These are phyloP conservation scores for Pyricularia sp. DNA, from an alignment of 2,329 filamentous ascomycete genomes.

Conservation along the genomic window DNA sequence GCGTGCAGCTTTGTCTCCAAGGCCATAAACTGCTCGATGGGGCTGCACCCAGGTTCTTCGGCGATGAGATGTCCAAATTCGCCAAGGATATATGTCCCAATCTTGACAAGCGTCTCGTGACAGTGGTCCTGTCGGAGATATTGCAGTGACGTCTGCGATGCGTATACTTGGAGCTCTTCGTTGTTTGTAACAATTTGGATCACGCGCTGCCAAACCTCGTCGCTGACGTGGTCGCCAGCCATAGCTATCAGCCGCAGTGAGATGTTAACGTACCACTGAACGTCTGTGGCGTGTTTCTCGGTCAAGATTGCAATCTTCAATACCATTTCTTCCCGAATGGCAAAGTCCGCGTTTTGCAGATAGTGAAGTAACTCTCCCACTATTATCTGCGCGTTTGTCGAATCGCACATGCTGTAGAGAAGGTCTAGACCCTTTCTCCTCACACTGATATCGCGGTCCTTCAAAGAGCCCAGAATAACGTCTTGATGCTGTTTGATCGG, in stretches of 20 bases:
- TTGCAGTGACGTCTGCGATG: constrained; percentile 81
- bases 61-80: constrained; percentile 96
- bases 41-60: constrained; percentile 81
- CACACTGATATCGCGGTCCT: constrained; percentile 94
- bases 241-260: constrained; percentile 87
- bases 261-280: constrained; percentile 99
- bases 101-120: constrained; percentile 95
- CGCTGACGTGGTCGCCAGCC: constrained; percentile 95
- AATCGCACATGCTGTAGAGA: constrained; percentile 98
- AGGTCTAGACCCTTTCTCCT: constrained; percentile 89
- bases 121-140: constrained; percentile 89
- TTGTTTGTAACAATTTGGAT: constrained; percentile 99
- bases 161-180: constrained; percentile 93
- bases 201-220: constrained; percentile 97
- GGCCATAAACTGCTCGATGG: constrained; percentile 92
- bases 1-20: constrained; percentile 80
- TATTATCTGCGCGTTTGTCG: constrained; percentile 84
- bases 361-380: constrained; percentile 90
- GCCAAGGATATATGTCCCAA: constrained; percentile 87
- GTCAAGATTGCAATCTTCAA: constrained; percentile 97
- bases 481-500: constrained; percentile 97
- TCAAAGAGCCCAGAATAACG: constrained; percentile 85
- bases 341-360: constrained; percentile 91
- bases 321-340: constrained; percentile 98
- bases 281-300: constrained; percentile 95